phyloP scores from a whole-genome alignment of 352 stramenopile genomes.

The Pythium sukuiense region DNA sequence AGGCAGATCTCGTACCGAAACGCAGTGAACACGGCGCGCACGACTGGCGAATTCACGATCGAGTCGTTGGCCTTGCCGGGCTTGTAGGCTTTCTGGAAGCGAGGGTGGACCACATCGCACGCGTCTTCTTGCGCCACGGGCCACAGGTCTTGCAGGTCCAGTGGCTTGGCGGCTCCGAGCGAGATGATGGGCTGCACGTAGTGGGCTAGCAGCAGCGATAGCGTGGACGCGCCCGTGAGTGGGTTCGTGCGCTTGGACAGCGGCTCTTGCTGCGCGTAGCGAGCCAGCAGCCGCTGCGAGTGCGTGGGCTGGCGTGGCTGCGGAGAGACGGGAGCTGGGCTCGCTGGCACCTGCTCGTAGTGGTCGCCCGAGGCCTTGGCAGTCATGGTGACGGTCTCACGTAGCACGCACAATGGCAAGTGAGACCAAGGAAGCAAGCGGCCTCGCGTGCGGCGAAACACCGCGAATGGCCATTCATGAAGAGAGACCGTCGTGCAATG shows the following conservation, averaged over 20 bases:
- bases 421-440: not conserved
- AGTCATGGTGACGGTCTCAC: not conserved
- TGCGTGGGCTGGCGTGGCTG: not conserved
- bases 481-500: not conserved
- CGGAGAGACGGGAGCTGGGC: too few species aligned
- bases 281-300: not conserved
- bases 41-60: constrained; percentile 16
- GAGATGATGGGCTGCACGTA: constrained; percentile 38
- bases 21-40: constrained; percentile 13
- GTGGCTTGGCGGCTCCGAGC: constrained; percentile 26
- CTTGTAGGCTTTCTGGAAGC: constrained; percentile 12
- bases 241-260: constrained; percentile 28
- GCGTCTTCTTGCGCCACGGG: constrained; percentile 19
- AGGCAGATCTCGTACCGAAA: constrained; percentile 15
- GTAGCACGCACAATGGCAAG: not conserved
- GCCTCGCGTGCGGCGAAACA: too few species aligned
- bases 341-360: not conserved
- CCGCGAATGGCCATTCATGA: not conserved
- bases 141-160: constrained; percentile 38
- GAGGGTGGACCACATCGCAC: constrained; percentile 20
- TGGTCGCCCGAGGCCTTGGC: not conserved
- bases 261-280: constrained; percentile 8
- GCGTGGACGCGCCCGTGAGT: constrained; percentile 28
- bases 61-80: not conserved
- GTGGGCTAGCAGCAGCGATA: constrained; percentile 24